Evolutionary conservation across 495 filamentous ascomycete genomes (phyloP).

Genomic region (Neurospora intermedia): DNA sequence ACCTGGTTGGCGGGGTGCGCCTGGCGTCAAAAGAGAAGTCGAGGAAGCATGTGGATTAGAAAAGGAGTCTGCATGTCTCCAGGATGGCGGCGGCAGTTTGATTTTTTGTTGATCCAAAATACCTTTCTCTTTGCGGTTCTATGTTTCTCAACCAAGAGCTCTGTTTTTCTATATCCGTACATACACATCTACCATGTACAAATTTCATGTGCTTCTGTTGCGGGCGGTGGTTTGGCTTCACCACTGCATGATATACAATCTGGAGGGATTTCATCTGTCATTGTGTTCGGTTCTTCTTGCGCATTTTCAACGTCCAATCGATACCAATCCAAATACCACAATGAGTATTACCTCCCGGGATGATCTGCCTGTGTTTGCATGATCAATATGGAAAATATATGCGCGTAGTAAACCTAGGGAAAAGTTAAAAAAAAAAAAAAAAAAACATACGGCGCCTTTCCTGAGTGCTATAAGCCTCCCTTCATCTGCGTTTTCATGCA

Average conservation of each 20-base stretch:
- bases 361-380: neutral
- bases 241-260: neutral
- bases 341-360: neutral
- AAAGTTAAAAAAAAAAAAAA: no score
- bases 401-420: neutral
- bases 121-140: neutral
- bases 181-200: neutral
- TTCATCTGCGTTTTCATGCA: neutral
- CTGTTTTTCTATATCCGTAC: neutral
- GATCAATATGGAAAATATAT: neutral
- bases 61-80: neutral
- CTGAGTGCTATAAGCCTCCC: neutral
- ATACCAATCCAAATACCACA: slow-evolving; percentile 7
- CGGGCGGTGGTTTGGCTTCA: neutral
- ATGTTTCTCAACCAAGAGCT: neutral
- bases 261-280: neutral
- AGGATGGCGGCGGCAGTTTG: neutral
- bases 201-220: neutral
- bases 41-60: neutral
- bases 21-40: neutral
- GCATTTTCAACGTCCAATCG: slow-evolving; percentile 5
- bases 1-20: neutral
- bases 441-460: neutral
- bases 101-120: neutral
- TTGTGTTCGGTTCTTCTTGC: neutral